A percentile compares a stretch with the other conserved stretches of the same genome.
phyloP scores from a whole-genome alignment of 2,329 filamentous ascomycete species.

The Aspergillus niger region DNA sequence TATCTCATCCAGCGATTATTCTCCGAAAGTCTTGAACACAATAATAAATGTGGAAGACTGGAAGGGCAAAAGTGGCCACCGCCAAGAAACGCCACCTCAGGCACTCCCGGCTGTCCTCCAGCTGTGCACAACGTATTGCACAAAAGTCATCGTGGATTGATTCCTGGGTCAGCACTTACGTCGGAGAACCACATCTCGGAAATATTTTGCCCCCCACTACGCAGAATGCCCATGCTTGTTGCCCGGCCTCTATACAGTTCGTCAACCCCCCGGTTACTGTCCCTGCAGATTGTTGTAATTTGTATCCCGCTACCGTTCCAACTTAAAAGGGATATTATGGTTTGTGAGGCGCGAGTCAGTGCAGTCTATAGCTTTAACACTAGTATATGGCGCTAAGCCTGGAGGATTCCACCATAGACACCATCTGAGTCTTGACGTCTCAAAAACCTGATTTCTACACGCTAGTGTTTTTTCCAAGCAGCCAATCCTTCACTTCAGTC shows the following conservation, averaged over 20 bases:
- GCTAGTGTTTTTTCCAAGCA: neutral
- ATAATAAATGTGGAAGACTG: neutral
- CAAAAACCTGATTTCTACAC: neutral
- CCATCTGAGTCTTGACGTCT: no score
- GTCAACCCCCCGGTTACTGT: neutral
- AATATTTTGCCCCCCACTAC: neutral
- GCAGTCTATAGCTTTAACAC: neutral
- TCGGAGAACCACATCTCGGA: neutral
- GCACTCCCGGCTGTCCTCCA: conserved; percentile 12
- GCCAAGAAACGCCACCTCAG: conserved; percentile 25
- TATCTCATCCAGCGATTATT: no score
- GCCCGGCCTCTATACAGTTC: no score
- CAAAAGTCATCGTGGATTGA: neutral
- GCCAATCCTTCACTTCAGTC: neutral
- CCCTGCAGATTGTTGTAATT: no score
- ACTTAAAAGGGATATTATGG: neutral
- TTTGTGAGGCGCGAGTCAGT: neutral
- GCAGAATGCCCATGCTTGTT: no score
- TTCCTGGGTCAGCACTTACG: no score
- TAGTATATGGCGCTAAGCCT: neutral
- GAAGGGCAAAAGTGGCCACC: conserved; percentile 12
- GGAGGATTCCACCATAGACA: neutral
- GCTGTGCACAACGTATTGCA: neutral
- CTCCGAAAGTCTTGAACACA: no score
- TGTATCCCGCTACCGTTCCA: neutral